phyloP scores from a whole-genome alignment of 352 stramenopile genomes.

The Phytophthora sp. region DNA sequence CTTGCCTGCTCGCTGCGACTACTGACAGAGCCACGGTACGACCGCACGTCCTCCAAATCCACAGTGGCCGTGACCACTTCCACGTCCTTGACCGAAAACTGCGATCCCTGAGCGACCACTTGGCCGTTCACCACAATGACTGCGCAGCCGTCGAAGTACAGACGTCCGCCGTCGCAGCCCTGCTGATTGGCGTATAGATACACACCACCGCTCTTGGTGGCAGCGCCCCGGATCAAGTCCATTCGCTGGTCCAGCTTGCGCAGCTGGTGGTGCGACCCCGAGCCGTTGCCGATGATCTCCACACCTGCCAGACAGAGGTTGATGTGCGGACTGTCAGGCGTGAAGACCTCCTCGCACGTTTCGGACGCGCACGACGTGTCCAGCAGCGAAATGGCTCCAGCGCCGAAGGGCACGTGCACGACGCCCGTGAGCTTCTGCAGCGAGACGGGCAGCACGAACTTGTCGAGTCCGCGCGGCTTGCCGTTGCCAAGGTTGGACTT shows the following conservation, averaged over 20 bases:
- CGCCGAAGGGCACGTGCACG: conserved; percentile 85
- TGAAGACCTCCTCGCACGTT: conserved; percentile 99
- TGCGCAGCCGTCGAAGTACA: conserved; percentile 98
- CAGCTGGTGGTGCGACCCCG: conserved; percentile 97
- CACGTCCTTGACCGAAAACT: conserved; percentile 98
- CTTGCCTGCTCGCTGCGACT: conserved; percentile 96
- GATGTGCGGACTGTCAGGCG: conserved; percentile 95
- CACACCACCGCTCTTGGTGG: conserved; percentile 96
- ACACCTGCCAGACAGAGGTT: conserved; percentile 93
- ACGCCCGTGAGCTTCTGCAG: conserved; percentile 83
- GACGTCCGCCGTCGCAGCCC: conserved; percentile 95
- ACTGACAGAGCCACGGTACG: conserved; percentile 93
- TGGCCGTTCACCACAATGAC: conserved; percentile 98
- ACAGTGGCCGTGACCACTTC: conserved; percentile 97
- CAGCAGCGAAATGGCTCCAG: conserved; percentile 78
- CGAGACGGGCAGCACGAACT: conserved; percentile 82
- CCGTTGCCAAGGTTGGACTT: conserved; percentile 49
- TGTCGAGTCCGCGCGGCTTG: conserved; percentile 53
- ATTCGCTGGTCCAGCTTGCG: conserved; percentile 94
- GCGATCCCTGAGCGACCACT: conserved; percentile 95
- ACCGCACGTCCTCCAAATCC: conserved; percentile 98
- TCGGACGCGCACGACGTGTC: conserved; percentile 93
- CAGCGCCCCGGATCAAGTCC: conserved; percentile 91
- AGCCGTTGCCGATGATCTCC: conserved; percentile 98
- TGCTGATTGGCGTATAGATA: conserved; percentile 99